Evolutionary conservation across 148 eudicot species (phyloP), one percentile per base, ranked within the genome.

Genomic region (Camellia lanceoleosa): DNA sequence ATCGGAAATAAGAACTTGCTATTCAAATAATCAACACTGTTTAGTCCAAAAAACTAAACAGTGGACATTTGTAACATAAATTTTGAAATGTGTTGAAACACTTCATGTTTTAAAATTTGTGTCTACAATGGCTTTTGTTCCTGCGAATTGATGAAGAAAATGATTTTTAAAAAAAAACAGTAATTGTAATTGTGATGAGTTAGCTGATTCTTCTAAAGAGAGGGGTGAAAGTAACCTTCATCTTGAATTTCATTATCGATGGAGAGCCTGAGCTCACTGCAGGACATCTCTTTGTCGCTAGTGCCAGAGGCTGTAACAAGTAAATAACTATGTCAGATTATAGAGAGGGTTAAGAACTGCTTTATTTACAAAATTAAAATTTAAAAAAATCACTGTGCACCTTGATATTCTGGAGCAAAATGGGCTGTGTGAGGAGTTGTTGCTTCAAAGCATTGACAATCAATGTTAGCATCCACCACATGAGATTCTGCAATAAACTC

Each of bases 261-360:
- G 23, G 63, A 73, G 7, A 73, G 46, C n/a, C 10, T 55, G 42
- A 12, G 62, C 63, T 23, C 7, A 38, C 44, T 55, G 62, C 16
- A 23, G n/a, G 60, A 38, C 62, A 73, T 54, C 2, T 23, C 44
- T 55, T 73, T 71, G 56, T 49, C 38, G 12, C 42, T 71, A 71
- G 60, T 19, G 20, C 60, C 63, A 30, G 56, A 23, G 76, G 11
- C 76, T 73, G 63, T 38, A 73, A 11, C 61, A 73, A 20, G 76
- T 46, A 55, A 73, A 38, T 56, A 70, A 16, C 51, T 8, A 43
- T 52, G 13, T 3, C n/a, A 43, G 52, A 12, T 3, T n/a, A 41
- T 71, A 49, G 1, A 71, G 43, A 43, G 5, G 3, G 60, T n/a
- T n/a, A 11, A 9, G 23, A 12, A 18, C 20, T 5, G 66, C 66